Evolutionary conservation across 129 eudicot species (phyloP).

Genomic region (Lonicera japonica): DNA sequence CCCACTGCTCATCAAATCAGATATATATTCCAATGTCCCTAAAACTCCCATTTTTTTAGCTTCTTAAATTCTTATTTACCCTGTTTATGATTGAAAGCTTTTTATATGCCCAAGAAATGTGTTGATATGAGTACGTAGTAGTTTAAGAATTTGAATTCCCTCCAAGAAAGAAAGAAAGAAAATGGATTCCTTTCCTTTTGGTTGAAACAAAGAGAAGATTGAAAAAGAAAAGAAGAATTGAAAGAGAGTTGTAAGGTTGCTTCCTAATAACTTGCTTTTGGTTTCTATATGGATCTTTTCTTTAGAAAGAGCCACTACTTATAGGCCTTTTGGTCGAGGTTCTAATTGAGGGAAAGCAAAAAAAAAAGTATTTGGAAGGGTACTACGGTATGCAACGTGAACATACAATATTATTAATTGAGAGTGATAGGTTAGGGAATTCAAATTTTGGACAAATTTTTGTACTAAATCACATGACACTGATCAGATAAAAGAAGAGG

Average conservation of each 20-base stretch:
- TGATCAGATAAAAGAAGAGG: too few species aligned
- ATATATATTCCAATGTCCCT: conserved; percentile 62
- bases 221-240: not conserved
- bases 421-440: too few species aligned
- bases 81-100: not conserved
- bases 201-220: conserved; percentile 9
- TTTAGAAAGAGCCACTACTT: conserved; percentile 6
- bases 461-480: too few species aligned
- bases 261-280: conserved; percentile 4
- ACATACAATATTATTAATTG: too few species aligned
- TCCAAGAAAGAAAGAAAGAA: conserved; percentile 7
- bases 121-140: not conserved
- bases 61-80: not conserved
- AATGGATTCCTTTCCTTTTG: conserved; percentile 18
- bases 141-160: conserved; percentile 5
- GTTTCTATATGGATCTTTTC: not conserved
- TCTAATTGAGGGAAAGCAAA: not conserved
- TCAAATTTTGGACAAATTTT: too few species aligned
- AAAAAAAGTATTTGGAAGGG: too few species aligned
- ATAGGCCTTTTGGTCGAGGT: conserved; percentile 10
- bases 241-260: conserved; percentile 19
- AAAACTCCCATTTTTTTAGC: conserved; percentile 39
- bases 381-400: too few species aligned
- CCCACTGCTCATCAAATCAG: conserved; percentile 53
- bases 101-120: conserved; percentile 8